A percentile compares a stretch with the other conserved stretches of the same genome.
These are phyloP conservation scores for Amanita rubescens DNA, from an alignment of 768 basidiomycete species.

Conservation along the genomic window DNA sequence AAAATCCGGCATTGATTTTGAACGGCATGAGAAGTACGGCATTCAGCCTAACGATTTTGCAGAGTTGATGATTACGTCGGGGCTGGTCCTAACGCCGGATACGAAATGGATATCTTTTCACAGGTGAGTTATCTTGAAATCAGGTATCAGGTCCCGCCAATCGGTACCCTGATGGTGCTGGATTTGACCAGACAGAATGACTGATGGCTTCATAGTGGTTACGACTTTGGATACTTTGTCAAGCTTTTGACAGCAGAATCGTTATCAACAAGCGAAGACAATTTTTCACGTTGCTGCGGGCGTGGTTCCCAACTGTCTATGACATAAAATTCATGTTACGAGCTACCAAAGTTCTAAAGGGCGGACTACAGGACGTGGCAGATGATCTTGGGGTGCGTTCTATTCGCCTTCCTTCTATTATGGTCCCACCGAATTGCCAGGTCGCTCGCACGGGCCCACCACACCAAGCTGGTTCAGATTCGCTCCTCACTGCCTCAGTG, in stretches of 20 bases:
- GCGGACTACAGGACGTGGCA: constrained; percentile 89
- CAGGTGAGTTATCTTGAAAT: constrained; percentile 48
- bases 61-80: constrained; percentile 94
- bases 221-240: constrained; percentile 98
- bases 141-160: neutral
- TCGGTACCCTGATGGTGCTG: too few species aligned
- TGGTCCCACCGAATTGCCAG: constrained; percentile 32
- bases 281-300: constrained; percentile 81
- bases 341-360: constrained; percentile 77
- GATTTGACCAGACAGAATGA: neutral
- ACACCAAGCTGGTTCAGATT: constrained; percentile 97
- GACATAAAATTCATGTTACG: constrained; percentile 98
- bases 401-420: constrained; percentile 3
- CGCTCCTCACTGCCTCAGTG: constrained; percentile 83
- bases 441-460: constrained; percentile 84
- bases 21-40: constrained; percentile 86
- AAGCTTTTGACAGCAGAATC: constrained; percentile 85
- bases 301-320: constrained; percentile 95
- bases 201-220: constrained; percentile 54
- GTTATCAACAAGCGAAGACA: constrained; percentile 81
- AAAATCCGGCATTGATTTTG: constrained; percentile 94
- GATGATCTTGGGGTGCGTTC: constrained; percentile 80
- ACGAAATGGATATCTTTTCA: constrained; percentile 98
- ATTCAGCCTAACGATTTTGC: constrained; percentile 93
- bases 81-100: constrained; percentile 81